A percentile compares a stretch with the other conserved stretches of the same genome.
phyloP scores from a whole-genome alignment of 1,284 basidiomycete genomes.

The Ustilago sp. region DNA sequence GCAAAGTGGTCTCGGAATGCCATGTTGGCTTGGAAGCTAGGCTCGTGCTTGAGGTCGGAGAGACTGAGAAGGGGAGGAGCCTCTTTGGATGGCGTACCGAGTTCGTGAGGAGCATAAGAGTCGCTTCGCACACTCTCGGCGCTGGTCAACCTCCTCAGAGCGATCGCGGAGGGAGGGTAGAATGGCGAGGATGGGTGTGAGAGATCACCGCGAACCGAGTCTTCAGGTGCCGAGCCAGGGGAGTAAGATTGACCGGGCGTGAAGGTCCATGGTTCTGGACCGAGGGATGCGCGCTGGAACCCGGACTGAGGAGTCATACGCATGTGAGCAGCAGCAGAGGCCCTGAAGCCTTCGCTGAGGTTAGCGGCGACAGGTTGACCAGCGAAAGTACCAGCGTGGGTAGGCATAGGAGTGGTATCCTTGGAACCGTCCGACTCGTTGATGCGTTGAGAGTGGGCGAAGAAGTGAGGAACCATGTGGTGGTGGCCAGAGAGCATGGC shows the following conservation, averaged over 20 bases:
- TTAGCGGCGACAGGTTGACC: slow-evolving; percentile 37
- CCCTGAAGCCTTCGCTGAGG: slow-evolving; percentile 46
- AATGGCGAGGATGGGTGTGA: slow-evolving; percentile 44
- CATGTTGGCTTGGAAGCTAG: slow-evolving; percentile 45
- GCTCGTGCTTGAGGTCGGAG: slow-evolving; percentile 36
- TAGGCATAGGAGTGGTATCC: slow-evolving; percentile 57
- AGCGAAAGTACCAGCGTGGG: slow-evolving; percentile 41
- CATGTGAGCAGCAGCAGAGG: slow-evolving; percentile 28
- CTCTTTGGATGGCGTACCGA: slow-evolving; percentile 22
- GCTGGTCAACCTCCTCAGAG: slow-evolving; percentile 37
- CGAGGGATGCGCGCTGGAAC: slow-evolving; percentile 32
- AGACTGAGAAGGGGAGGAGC: slow-evolving; percentile 40
- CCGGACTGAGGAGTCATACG: slow-evolving; percentile 37
- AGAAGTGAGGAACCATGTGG: slow-evolving; percentile 10
- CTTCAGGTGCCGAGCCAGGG: slow-evolving; percentile 46
- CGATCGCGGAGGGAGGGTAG: slow-evolving; percentile 30
- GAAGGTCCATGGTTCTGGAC: slow-evolving; percentile 32
- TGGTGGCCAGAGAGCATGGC: slow-evolving; percentile 43
- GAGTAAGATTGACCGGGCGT: slow-evolving; percentile 53
- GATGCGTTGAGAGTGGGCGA: slow-evolving; percentile 16
- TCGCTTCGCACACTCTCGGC: slow-evolving; percentile 29
- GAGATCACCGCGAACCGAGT: slow-evolving; percentile 36
- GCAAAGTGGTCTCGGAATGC: slow-evolving; percentile 47
- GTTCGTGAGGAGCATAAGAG: slow-evolving; percentile 32
- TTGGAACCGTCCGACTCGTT: slow-evolving; percentile 50